Evolutionary conservation across 768 basidiomycete species (phyloP).

Genomic region (Cantharellus cinnabarinus): DNA sequence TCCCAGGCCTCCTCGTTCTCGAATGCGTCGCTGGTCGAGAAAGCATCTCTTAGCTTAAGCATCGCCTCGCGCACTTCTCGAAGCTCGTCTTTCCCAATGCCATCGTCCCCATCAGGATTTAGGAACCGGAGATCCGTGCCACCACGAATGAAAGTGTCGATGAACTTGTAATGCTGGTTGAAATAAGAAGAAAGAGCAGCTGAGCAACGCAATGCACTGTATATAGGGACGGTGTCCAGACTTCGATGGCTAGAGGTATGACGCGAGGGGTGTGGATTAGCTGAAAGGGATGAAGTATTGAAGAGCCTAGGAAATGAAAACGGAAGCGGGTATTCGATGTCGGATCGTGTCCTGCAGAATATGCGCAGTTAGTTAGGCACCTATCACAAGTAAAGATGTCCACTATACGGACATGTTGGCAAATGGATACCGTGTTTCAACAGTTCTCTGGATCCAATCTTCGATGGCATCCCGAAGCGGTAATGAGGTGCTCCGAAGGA

Average conservation of each 20-base stretch:
- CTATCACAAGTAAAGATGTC: no score
- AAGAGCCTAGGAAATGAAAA: constrained; percentile 6
- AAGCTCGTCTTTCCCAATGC: constrained; percentile 3
- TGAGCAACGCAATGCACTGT: not conserved
- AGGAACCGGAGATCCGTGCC: not conserved
- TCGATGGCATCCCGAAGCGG: no score
- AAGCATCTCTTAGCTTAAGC: not conserved
- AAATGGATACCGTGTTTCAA: no score
- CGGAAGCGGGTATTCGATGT: constrained; percentile 5
- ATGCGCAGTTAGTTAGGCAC: no score
- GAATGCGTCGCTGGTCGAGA: not conserved
- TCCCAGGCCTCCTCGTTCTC: not conserved
- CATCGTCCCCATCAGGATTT: not conserved
- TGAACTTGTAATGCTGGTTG: not conserved
- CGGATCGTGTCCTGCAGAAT: not conserved
- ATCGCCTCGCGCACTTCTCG: constrained; percentile 2
- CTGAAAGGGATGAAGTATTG: not conserved
- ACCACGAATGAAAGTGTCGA: not conserved
- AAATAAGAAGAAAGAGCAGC: not conserved
- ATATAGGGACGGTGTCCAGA: not conserved
- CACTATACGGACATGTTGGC: no score
- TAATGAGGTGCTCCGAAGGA: no score
- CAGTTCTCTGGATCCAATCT: no score
- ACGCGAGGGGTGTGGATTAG: not conserved
- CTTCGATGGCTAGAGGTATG: not conserved